Conservation (phyloP, 768 basidiomycete species). For the Lentinus brumalis region DNA sequence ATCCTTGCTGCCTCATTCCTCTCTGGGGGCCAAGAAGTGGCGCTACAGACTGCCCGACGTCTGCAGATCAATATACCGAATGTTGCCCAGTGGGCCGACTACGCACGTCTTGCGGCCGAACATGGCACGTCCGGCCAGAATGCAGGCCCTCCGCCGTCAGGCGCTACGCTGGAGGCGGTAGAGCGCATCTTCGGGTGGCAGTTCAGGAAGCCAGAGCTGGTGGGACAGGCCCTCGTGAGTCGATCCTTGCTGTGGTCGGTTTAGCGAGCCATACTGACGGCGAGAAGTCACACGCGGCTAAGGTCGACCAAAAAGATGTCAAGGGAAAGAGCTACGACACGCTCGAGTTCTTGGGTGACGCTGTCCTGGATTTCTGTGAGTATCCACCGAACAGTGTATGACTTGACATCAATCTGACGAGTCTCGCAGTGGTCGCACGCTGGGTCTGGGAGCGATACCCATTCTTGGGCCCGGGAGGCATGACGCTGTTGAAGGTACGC, state of each 20-base stretch:
- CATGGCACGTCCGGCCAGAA: background rate
- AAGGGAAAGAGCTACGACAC: slow-evolving; percentile 56
- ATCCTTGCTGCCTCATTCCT: slow-evolving; percentile 83
- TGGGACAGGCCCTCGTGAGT: slow-evolving; percentile 73
- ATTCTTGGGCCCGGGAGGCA: slow-evolving; percentile 68
- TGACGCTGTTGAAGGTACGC: slow-evolving; percentile 75
- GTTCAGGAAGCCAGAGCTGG: slow-evolving; percentile 61
- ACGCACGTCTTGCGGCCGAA: slow-evolving; percentile 46
- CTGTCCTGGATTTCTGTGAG: slow-evolving; percentile 81
- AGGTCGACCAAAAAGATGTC: no score
- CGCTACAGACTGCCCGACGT: slow-evolving; percentile 62
- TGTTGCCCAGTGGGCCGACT: slow-evolving; percentile 74
- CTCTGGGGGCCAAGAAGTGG: slow-evolving; percentile 68
- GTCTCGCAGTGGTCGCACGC: slow-evolving; percentile 63
- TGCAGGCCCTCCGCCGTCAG: background rate
- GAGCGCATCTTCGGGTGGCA: slow-evolving; percentile 65
- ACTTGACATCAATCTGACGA: background rate
- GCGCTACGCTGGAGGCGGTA: slow-evolving; percentile 29
- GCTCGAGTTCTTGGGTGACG: slow-evolving; percentile 86
- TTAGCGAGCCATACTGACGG: no score
- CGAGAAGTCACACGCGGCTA: no score
- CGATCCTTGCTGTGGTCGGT: background rate
- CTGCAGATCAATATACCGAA: slow-evolving; percentile 66
- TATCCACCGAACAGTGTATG: slow-evolving; percentile 2
- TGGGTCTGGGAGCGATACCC: slow-evolving; percentile 68